phyloP scores from a whole-genome alignment of 805 yeast genomes.

The Metschnikowia gelsemii region DNA sequence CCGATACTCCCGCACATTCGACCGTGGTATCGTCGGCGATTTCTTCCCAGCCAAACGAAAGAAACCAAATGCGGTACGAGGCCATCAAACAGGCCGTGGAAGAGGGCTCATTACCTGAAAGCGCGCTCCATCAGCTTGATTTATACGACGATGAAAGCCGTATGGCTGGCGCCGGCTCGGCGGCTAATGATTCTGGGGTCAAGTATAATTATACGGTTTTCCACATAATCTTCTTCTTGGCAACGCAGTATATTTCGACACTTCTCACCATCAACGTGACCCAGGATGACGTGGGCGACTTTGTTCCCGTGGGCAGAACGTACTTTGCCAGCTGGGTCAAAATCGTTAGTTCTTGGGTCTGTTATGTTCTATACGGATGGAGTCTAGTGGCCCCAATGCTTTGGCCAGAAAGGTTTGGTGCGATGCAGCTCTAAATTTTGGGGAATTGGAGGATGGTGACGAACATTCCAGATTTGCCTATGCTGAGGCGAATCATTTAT shows the following conservation, averaged over 20 bases:
- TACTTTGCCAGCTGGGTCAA: conserved; percentile 95
- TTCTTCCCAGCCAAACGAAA: conserved; percentile 42
- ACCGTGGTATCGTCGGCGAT: conserved; percentile 41
- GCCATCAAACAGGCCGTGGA: conserved; percentile 94
- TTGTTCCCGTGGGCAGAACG: conserved; percentile 95
- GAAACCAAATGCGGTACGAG: conserved; percentile 77
- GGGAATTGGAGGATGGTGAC: neutral
- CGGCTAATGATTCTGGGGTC: conserved; percentile 64
- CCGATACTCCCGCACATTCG: conserved; percentile 26
- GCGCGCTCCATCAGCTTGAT: conserved; percentile 79
- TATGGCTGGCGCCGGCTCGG: conserved; percentile 44
- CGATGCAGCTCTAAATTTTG: conserved; percentile 10
- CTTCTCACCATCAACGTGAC: conserved; percentile 88
- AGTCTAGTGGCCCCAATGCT: conserved; percentile 85
- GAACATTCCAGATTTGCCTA: no score
- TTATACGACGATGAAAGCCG: conserved; percentile 45
- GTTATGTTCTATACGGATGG: conserved; percentile 86
- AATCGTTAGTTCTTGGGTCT: conserved; percentile 87
- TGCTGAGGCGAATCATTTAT: no score
- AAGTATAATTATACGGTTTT: conserved; percentile 84
- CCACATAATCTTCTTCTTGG: conserved; percentile 88
- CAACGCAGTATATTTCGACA: conserved; percentile 96
- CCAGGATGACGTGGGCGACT: conserved; percentile 79
- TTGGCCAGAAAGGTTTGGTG: conserved; percentile 79
- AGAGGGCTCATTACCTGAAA: conserved; percentile 90